phyloP scores from a whole-genome alignment of 176 grass and related monocot species.

The Raddia guianensis region DNA sequence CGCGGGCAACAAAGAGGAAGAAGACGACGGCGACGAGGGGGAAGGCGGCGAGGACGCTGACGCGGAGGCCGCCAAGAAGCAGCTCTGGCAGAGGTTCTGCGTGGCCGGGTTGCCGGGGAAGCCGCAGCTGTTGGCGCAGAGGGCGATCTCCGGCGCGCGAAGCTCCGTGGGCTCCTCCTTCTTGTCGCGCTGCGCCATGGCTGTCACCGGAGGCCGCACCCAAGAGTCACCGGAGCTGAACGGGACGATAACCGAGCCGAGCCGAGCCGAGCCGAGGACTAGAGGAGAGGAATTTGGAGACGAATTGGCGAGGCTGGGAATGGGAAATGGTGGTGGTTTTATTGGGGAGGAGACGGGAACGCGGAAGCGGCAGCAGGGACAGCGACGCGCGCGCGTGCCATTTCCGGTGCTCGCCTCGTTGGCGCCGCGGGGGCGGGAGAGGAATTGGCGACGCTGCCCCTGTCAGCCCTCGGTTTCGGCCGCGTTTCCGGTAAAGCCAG shows the following conservation, averaged over 20 bases:
- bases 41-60: slow-evolving; percentile 22
- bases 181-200: slow-evolving; percentile 90
- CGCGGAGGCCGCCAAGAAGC: slow-evolving; percentile 45
- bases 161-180: slow-evolving; percentile 84
- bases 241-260: not conserved
- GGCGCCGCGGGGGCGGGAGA: not conserved
- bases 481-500: not conserved
- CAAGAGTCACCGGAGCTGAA: not conserved
- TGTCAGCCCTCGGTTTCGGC: slow-evolving; percentile 33
- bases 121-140: slow-evolving; percentile 91
- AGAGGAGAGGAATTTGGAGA: not conserved
- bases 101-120: slow-evolving; percentile 79
- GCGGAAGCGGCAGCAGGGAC: slow-evolving; percentile 36
- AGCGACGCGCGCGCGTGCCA: slow-evolving; percentile 32
- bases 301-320: not conserved
- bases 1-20: not conserved
- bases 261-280: not conserved
- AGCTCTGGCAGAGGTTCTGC: slow-evolving; percentile 72
- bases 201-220: slow-evolving; percentile 2
- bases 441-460: slow-evolving; percentile 28
- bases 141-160: slow-evolving; percentile 66
- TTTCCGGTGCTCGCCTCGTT: slow-evolving; percentile 39
- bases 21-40: not conserved
- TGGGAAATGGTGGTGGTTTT: slow-evolving; percentile 23
- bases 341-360: slow-evolving; percentile 32